phyloP scores from a whole-genome alignment of 495 filamentous ascomycete genomes.

The Penicillium samsonianum region DNA sequence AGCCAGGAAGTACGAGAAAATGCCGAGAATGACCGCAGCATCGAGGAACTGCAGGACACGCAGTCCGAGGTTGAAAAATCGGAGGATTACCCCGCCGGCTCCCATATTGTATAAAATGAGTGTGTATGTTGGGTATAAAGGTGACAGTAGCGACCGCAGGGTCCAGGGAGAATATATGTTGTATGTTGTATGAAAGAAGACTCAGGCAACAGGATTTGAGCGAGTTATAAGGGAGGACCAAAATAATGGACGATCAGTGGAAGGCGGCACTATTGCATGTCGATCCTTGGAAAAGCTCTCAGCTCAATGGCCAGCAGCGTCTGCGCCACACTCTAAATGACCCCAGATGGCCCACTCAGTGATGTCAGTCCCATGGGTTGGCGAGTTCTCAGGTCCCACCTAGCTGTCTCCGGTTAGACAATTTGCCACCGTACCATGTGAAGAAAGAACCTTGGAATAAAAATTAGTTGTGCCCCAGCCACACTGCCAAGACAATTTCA shows the following conservation, averaged over 20 bases:
- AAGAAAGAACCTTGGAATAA: slow-evolving; percentile 1
- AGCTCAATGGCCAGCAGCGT: slow-evolving; percentile 12
- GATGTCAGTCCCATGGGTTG: slow-evolving; percentile 7
- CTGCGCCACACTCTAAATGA: slow-evolving; percentile 22
- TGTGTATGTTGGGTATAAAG: slow-evolving; percentile 1
- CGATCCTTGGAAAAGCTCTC: slow-evolving; percentile 13
- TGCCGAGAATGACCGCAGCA: slow-evolving; percentile 69
- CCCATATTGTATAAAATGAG: slow-evolving; percentile 37
- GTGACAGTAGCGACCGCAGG: not conserved
- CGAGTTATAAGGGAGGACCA: slow-evolving; percentile 18
- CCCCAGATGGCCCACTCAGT: slow-evolving; percentile 1
- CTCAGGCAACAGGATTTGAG: slow-evolving; percentile 33
- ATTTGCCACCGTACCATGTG: slow-evolving; percentile 18
- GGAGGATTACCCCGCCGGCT: slow-evolving; percentile 59
- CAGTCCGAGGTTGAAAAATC: slow-evolving; percentile 61
- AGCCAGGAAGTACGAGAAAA: slow-evolving; percentile 66
- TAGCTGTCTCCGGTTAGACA: not conserved
- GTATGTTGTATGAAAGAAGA: no score
- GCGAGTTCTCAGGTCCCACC: not conserved
- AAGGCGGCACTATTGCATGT: slow-evolving; percentile 6
- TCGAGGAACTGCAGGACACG: slow-evolving; percentile 72
- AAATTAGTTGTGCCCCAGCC: slow-evolving; percentile 9
- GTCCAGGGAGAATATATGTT: slow-evolving; percentile 10
- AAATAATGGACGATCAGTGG: slow-evolving; percentile 35
- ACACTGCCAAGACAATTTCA: slow-evolving; percentile 6